Base-by-base conservation (phyloP, 2,329 filamentous ascomycete species). In the Aspergillus sp. region DNA sequence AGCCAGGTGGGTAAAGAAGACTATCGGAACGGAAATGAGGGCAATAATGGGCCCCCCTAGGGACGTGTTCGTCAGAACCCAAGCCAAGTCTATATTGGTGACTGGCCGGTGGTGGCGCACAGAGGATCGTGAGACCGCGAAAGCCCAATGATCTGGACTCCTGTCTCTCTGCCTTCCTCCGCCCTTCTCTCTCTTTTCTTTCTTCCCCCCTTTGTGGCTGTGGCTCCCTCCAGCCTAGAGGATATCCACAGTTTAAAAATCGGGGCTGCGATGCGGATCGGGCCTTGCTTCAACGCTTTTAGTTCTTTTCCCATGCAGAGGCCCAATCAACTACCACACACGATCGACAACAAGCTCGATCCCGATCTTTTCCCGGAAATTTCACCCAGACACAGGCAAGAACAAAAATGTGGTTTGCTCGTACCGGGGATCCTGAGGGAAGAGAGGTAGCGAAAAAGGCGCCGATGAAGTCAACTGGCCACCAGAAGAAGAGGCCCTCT, bases 1-100 rank as follows among this genome's bases (percentile, higher is more conserved):
- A 19, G 44, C 21, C 36, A 50, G 49, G 62, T 62, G 60, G 60
- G 58, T 60, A 62, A 62, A 44, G 39, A 54, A 32, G 57, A 42
- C 56, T 59, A 58, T 53, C 38, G 57, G 54, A 25, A 52, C 60
- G 51, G 62, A 62, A 60, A 41, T 64, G 57, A 64, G 57, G 52
- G 47, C 39, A 42, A 49, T 44, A 55, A 61, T 55, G 57, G 58
- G 52, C 39, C 49, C 55, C 52, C 55, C 32, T 39, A 36, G 47
- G 44, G 39, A 47, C 27, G 39, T 52, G 36, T 53, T 63, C 50
- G 32, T 62, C 32, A 57, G 55, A 54, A 59, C 23, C 21, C n/a
- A 53, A 19, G 39, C 44, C 8, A 15, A 39, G 25, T 58, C 51
- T 55, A 41, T 48, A 52, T 39, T 54, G 48, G 54, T 39, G 50